Evolutionary conservation across 495 filamentous ascomycete genomes (phyloP).

Genomic region (Hyaloscypha finlandica): DNA sequence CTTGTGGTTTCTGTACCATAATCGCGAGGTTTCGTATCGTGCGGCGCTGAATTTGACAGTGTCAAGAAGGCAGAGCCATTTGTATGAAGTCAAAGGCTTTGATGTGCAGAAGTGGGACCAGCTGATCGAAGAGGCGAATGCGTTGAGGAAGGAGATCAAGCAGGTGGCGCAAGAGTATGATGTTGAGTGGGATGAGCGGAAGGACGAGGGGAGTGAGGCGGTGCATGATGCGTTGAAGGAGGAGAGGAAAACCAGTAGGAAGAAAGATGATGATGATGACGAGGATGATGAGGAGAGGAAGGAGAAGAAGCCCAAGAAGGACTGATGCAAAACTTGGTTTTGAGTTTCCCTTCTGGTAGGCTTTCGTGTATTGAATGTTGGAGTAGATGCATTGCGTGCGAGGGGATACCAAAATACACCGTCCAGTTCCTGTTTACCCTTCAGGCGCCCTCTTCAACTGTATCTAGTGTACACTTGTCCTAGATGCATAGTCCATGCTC

Average conservation of each 20-base stretch:
- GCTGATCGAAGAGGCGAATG: conserved; percentile 79
- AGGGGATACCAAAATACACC: not conserved
- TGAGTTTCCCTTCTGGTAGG: too few relatives aligned
- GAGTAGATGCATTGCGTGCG: not conserved
- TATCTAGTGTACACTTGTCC: too few relatives aligned
- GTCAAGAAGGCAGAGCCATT: conserved; percentile 69
- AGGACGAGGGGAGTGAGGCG: conserved; percentile 72
- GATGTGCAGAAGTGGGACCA: conserved; percentile 75
- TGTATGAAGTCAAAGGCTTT: conserved; percentile 76
- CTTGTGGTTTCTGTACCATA: conserved; percentile 92
- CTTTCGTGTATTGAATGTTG: not conserved
- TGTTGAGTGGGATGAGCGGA: conserved; percentile 87
- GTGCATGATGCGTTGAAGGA: conserved; percentile 72
- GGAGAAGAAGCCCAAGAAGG: conserved; percentile 42
- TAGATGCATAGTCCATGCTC: too few relatives aligned
- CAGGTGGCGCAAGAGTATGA: conserved; percentile 85
- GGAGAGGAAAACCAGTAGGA: conserved; percentile 50
- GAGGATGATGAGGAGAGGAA: conserved; percentile 38
- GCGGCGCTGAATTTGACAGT: conserved; percentile 86
- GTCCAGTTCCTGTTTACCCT: not conserved
- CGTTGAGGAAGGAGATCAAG: conserved; percentile 77
- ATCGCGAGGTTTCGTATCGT: conserved; percentile 83
- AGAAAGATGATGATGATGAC: conserved; percentile 43
- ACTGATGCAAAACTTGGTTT: not conserved
- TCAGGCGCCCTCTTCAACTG: not conserved